Conservation (phyloP, 2,329 filamentous ascomycete species). For the Gnomoniopsis sp. region DNA sequence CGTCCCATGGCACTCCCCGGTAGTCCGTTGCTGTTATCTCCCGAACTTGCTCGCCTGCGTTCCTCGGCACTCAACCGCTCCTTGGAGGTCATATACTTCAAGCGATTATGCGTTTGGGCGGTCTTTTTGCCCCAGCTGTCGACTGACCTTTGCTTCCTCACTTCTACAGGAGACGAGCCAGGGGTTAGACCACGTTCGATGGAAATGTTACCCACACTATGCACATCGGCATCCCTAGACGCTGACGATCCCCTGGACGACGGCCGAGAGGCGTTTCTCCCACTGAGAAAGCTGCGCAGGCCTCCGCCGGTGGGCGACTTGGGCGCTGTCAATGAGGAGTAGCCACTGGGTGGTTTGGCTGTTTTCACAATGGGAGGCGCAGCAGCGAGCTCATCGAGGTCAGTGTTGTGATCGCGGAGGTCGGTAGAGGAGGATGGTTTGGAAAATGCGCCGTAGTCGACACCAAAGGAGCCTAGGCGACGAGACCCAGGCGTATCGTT, state of each 20-base stretch:
- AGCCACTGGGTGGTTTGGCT: conserved; percentile 74
- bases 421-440: conserved; percentile 48
- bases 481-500: conserved; percentile 31
- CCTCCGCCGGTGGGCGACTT: conserved; percentile 46
- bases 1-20: conserved; percentile 15
- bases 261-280: conserved; percentile 47
- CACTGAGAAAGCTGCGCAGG: conserved; percentile 58
- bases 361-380: conserved; percentile 74
- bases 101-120: conserved; percentile 49
- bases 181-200: conserved; percentile 49
- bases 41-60: conserved; percentile 48
- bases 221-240: conserved; percentile 50
- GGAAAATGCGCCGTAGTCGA: conserved; percentile 68
- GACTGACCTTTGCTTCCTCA: conserved; percentile 51
- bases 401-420: conserved; percentile 38
- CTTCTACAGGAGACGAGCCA: conserved; percentile 42
- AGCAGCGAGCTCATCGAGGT: conserved; percentile 59
- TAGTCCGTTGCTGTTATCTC: conserved; percentile 36
- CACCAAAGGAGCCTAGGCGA: conserved; percentile 57
- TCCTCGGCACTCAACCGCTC: conserved; percentile 65
- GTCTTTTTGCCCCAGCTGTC: conserved; percentile 63
- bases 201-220: conserved; percentile 62
- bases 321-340: conserved; percentile 66
- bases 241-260: conserved; percentile 54
- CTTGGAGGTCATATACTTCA: conserved; percentile 73